These are phyloP conservation scores for Rossbeevera mucosa DNA, from an alignment of 768 basidiomycete species.

Conservation along the genomic window DNA sequence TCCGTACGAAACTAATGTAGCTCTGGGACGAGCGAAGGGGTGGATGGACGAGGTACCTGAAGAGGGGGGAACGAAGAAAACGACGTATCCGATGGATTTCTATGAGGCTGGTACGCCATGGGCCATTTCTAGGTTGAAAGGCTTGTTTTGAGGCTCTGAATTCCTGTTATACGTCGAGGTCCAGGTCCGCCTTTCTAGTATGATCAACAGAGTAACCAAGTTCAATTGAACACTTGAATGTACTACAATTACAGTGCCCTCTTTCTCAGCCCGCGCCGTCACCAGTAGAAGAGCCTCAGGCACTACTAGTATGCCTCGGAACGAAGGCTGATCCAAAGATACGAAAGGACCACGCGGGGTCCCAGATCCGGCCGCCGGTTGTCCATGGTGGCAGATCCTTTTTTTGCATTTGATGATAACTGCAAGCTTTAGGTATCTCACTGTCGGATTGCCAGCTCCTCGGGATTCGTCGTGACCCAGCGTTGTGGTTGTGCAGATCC, in stretches of 20 bases:
- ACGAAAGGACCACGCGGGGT: slow-evolving; percentile 69
- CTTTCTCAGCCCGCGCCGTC: slow-evolving; percentile 6
- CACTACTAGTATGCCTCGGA: slow-evolving; percentile 47
- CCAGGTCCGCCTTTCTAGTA: not conserved
- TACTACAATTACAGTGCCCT: too few species aligned
- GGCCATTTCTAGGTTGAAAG: slow-evolving; percentile 62
- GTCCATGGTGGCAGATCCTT: slow-evolving; percentile 62
- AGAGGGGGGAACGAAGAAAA: slow-evolving; percentile 14
- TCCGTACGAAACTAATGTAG: slow-evolving; percentile 91
- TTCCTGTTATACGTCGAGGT: not conserved
- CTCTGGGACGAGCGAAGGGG: slow-evolving; percentile 57
- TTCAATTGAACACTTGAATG: too few species aligned
- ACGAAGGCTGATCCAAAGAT: slow-evolving; percentile 65
- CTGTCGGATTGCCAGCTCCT: not conserved
- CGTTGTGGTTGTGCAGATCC: not conserved
- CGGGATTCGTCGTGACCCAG: too few species aligned
- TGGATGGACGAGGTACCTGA: slow-evolving; percentile 52
- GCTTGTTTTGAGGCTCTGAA: slow-evolving; percentile 36
- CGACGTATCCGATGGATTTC: slow-evolving; percentile 93
- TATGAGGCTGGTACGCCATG: slow-evolving; percentile 79
- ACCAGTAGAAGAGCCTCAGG: too few species aligned
- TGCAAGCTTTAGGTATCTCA: too few species aligned
- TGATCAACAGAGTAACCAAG: too few species aligned
- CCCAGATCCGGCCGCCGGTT: slow-evolving; percentile 64
- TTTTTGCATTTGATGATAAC: slow-evolving; percentile 69